Evolutionary conservation across 108 stramenopile species (phyloP).

Genomic region (Skeletonema tropicum): DNA sequence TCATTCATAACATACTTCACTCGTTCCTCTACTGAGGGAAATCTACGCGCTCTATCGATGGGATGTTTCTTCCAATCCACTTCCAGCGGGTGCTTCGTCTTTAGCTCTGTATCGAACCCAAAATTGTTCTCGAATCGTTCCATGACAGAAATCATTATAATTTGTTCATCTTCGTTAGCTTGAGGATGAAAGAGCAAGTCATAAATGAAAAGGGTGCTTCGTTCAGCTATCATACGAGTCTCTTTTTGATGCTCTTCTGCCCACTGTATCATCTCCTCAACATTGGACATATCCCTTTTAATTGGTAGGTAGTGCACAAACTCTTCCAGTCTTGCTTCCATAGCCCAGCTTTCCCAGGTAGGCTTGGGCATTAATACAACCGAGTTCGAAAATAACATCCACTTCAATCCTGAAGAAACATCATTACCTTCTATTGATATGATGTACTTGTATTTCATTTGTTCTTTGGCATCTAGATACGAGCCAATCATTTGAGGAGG

Average conservation of each 20-base stretch:
- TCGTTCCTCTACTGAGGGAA: slow-evolving; percentile 75
- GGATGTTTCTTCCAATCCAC: slow-evolving; percentile 36
- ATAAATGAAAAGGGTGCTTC: slow-evolving; percentile 51
- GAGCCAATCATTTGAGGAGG: slow-evolving; percentile 29
- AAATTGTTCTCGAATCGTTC: slow-evolving; percentile 48
- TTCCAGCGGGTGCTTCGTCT: slow-evolving; percentile 10
- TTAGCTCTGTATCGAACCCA: slow-evolving; percentile 11
- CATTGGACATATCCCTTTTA: slow-evolving; percentile 48
- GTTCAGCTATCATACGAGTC: slow-evolving; percentile 43
- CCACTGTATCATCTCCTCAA: slow-evolving; percentile 61
- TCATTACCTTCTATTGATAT: slow-evolving; percentile 59
- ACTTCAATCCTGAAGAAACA: slow-evolving; percentile 49
- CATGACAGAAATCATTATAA: slow-evolving; percentile 36
- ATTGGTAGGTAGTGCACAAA: slow-evolving; percentile 57
- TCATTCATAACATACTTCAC: slow-evolving; percentile 70
- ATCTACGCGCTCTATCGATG: slow-evolving; percentile 41
- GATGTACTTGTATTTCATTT: slow-evolving; percentile 54
- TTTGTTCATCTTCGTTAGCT: slow-evolving; percentile 35
- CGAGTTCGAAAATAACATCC: slow-evolving; percentile 58
- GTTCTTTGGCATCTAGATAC: slow-evolving; percentile 32
- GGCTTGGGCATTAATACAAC: slow-evolving; percentile 44
- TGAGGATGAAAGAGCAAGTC: slow-evolving; percentile 50
- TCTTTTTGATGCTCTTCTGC: slow-evolving; percentile 43
- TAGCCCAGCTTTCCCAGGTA: slow-evolving; percentile 53
- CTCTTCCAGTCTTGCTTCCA: slow-evolving; percentile 48